Conservation (phyloP, 139 green algal genomes). For the Pseudopediastrum boryanum region DNA sequence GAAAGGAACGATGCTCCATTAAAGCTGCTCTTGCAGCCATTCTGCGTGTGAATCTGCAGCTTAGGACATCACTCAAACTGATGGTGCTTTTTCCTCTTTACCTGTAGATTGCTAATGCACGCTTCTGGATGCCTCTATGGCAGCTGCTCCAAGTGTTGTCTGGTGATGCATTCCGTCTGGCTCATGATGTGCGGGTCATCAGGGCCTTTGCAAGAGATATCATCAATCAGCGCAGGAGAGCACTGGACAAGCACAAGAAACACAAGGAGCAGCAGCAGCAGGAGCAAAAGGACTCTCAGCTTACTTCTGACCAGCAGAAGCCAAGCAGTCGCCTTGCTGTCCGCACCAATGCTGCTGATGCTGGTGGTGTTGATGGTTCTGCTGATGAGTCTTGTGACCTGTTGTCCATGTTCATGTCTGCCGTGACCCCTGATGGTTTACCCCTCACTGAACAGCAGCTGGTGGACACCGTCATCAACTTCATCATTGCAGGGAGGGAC, state of each 20-base stretch:
- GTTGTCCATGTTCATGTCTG: conserved; percentile 35
- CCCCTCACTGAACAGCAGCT: conserved; percentile 21
- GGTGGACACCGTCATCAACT: conserved; percentile 41
- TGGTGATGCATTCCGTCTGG: not conserved
- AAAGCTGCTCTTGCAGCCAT: too few relatives aligned
- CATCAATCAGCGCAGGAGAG: conserved; percentile 14
- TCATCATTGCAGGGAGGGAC: conserved; percentile 40
- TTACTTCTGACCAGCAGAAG: too few relatives aligned
- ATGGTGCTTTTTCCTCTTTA: too few relatives aligned
- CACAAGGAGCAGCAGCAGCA: conserved; percentile 15
- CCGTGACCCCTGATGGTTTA: not conserved
- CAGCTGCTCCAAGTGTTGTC: conserved; percentile 13
- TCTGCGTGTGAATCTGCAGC: too few relatives aligned
- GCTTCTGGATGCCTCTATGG: conserved; percentile 25
- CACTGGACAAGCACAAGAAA: not conserved
- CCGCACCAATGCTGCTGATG: not conserved
- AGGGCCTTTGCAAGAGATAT: conserved; percentile 28
- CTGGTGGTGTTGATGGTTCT: not conserved
- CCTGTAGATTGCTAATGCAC: conserved; percentile 5
- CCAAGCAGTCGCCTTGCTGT: too few relatives aligned
- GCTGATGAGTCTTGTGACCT: conserved; percentile 3
- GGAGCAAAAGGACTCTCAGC: not conserved
- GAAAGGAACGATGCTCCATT: too few relatives aligned
- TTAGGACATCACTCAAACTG: too few relatives aligned
- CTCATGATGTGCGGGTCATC: not conserved